A percentile compares a stretch with the other conserved stretches of the same genome.
These are phyloP conservation scores for Phytopythium delawarense DNA, from an alignment of 352 stramenopile genomes.

Conservation along the genomic window DNA sequence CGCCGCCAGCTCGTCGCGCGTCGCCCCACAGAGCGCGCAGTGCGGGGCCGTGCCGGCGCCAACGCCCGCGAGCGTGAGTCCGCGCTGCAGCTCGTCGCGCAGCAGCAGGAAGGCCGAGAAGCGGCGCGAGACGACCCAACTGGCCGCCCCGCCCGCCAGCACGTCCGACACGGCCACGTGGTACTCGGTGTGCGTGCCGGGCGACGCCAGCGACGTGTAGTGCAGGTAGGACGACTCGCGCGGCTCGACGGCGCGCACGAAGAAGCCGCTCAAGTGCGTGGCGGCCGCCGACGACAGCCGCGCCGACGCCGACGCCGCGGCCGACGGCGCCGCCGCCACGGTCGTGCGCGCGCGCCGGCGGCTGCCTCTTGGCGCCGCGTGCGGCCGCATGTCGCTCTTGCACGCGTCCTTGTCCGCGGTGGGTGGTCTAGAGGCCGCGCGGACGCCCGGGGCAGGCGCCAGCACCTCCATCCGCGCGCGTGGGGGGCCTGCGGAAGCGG, in stretches of 20 bases:
- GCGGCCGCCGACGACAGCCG: slow-evolving; percentile 10
- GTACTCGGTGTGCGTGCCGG: slow-evolving; percentile 60
- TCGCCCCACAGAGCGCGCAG: slow-evolving; percentile 57
- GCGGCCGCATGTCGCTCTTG: not conserved
- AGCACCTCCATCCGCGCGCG: not conserved
- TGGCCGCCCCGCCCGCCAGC: slow-evolving; percentile 20
- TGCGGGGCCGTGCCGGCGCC: slow-evolving; percentile 15
- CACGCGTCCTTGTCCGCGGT: not conserved
- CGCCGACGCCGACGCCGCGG: slow-evolving; percentile 4
- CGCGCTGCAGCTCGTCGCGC: slow-evolving; percentile 42
- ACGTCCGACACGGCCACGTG: slow-evolving; percentile 58
- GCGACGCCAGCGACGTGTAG: slow-evolving; percentile 40
- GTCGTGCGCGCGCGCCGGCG: slow-evolving; percentile 4
- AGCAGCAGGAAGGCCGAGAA: slow-evolving; percentile 68
- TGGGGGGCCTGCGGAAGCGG: not conserved
- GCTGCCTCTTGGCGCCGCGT: not conserved
- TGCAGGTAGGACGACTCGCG: slow-evolving; percentile 43
- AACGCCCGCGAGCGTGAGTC: slow-evolving; percentile 25
- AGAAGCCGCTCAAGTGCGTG: slow-evolving; percentile 51
- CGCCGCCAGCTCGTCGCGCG: slow-evolving; percentile 37
- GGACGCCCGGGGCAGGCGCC: not conserved
- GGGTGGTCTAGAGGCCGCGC: no score
- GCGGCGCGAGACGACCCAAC: slow-evolving; percentile 61
- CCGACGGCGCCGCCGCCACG: not conserved
- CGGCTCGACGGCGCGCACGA: slow-evolving; percentile 59